phyloP scores from a whole-genome alignment of 108 stramenopile genomes.

The Chaetoceros tenuissimus region DNA sequence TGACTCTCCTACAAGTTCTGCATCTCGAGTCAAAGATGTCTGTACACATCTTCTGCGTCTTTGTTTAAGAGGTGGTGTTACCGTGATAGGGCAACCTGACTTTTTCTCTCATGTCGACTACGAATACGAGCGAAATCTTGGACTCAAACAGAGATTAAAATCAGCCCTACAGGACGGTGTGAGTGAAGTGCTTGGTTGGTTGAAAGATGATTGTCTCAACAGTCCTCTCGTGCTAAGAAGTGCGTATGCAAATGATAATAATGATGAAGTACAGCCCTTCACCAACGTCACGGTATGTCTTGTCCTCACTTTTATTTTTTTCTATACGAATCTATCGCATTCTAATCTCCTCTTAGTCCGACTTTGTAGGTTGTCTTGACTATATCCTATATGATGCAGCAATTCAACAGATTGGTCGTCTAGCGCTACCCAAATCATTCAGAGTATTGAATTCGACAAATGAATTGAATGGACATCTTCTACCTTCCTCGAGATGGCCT shows the following conservation, averaged over 20 bases:
- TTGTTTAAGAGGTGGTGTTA: conserved; percentile 67
- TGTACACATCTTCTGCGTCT: conserved; percentile 54
- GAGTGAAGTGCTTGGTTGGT: conserved; percentile 54
- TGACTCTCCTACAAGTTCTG: conserved; percentile 62
- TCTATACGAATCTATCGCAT: background rate
- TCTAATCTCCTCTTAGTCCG: conserved; percentile 2
- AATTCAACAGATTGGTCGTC: conserved; percentile 30
- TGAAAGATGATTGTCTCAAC: conserved; percentile 43
- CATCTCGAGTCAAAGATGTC: conserved; percentile 63
- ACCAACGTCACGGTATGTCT: conserved; percentile 60
- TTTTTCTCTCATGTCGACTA: conserved; percentile 65
- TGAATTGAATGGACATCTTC: conserved; percentile 47
- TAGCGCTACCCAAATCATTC: conserved; percentile 57
- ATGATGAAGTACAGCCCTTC: conserved; percentile 47
- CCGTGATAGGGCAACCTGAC: conserved; percentile 29
- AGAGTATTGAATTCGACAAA: conserved; percentile 33
- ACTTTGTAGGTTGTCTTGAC: conserved; percentile 75
- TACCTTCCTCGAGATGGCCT: conserved; percentile 75
- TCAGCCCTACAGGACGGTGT: background rate
- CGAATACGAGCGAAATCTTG: conserved; percentile 23
- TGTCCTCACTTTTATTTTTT: background rate
- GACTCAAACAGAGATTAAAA: background rate
- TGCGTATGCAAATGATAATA: conserved; percentile 40
- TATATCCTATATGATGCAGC: conserved; percentile 53
- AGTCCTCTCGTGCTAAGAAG: conserved; percentile 55